phyloP scores from a whole-genome alignment of 2,329 filamentous ascomycete genomes.

The Emergomyces orientalis region DNA sequence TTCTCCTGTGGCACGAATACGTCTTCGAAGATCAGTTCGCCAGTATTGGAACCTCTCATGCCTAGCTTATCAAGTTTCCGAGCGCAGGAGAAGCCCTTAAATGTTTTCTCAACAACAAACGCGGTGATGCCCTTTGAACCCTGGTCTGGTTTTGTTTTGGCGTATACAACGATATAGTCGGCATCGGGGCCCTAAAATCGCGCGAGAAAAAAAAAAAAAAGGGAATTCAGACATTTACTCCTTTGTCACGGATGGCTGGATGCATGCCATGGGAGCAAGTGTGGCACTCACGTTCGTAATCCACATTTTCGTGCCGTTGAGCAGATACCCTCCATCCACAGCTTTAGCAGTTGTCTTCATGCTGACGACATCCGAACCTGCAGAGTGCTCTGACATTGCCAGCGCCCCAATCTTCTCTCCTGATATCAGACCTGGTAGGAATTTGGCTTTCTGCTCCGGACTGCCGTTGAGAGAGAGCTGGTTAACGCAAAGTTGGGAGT shows the following conservation, averaged over 20 bases:
- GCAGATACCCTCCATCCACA: slow-evolving; percentile 72
- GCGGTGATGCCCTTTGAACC: slow-evolving; percentile 89
- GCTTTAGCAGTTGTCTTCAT: slow-evolving; percentile 81
- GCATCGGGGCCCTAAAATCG: slow-evolving; percentile 64
- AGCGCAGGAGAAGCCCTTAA: slow-evolving; percentile 72
- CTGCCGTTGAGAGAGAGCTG: slow-evolving; percentile 86
- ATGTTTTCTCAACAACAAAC: slow-evolving; percentile 67
- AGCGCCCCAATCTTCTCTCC: slow-evolving; percentile 76
- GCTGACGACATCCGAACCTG: slow-evolving; percentile 86
- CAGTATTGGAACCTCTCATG: slow-evolving; percentile 95
- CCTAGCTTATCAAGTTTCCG: slow-evolving; percentile 95
- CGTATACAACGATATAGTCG: slow-evolving; percentile 90
- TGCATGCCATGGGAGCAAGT: not conserved
- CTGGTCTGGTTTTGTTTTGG: slow-evolving; percentile 74
- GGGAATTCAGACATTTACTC: not conserved
- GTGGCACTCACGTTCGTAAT: slow-evolving; percentile 67
- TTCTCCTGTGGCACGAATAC: slow-evolving; percentile 82
- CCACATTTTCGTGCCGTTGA: slow-evolving; percentile 98
- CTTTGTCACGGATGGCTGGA: not conserved
- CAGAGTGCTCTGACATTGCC: slow-evolving; percentile 88
- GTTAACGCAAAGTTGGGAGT: slow-evolving; percentile 93
- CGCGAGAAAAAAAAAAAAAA: slow-evolving; percentile 18
- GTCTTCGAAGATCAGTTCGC: slow-evolving; percentile 81
- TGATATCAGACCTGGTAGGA: slow-evolving; percentile 69
- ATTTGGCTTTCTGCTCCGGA: slow-evolving; percentile 66